Evolutionary conservation across 495 filamentous ascomycete genomes (phyloP), one percentile per base, ranked within the genome.

Genomic region (Annulohypoxylon stygium): DNA sequence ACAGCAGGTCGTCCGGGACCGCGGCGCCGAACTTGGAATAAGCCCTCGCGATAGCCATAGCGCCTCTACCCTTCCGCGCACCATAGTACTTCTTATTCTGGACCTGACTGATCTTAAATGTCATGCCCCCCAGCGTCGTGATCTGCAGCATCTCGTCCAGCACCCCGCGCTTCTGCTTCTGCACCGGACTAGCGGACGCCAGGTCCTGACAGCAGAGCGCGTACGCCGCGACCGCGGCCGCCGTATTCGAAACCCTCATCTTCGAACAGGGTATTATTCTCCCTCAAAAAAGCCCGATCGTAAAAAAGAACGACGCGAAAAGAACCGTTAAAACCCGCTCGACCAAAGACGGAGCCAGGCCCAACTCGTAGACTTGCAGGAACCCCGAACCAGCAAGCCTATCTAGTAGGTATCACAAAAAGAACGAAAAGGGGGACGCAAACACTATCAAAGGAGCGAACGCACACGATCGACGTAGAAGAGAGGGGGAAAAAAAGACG

Each of bases 41-140:
- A 47, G 78, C 78, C 51, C 76, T 79, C 30, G 80, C 83, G 26
- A 84, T 75, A n/a, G 80, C 82, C 58, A 83, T 71, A 0, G 80
- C 77, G 14, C 83, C 83, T 50, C 79, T 75, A 4, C 82, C 77
- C 45, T 73, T 76, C 37, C 30, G 39, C 36, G 61, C 75, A 18
- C 73, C 73, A n/a, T 66, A 68, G 68, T 78, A 84, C 6, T 78
- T 76, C 54, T 73, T 70, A 65, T 86, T 86, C 47, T 76, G 73
- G 23, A 85, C 77, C 69, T 85, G 83, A 0, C 70, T 51, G 30
- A 86, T 62, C 69, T 79, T 81, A 71, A 84, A 83, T 3, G 78
- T 80, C 65, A 78, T 68, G 1, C 83, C 84, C 6, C 81, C 82
- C 6, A 82, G 65, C 2, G 73, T 78, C 16, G 79, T 71, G 11